Percentiles rank a stretch among this genome's conserved stretches.
These are phyloP conservation scores for Ganoderma boninense DNA, from an alignment of 1,284 basidiomycete genomes.

Conservation along the genomic window DNA sequence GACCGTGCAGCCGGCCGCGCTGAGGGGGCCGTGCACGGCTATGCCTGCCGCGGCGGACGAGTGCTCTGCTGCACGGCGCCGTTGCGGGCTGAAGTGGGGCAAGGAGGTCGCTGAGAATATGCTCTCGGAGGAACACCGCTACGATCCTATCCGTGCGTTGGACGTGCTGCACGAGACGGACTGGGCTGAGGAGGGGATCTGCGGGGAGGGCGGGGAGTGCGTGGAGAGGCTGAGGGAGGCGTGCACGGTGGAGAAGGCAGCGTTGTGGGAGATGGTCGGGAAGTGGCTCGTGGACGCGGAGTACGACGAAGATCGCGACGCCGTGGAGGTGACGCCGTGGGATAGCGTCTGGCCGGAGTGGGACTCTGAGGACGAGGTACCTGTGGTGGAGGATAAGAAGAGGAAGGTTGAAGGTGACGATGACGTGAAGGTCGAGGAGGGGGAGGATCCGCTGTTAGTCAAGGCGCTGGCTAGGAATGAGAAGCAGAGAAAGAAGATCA, in stretches of 20 bases:
- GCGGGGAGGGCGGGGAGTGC: conserved; percentile 41
- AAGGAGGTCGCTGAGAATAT: conserved; percentile 6
- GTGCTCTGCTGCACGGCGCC: conserved; percentile 18
- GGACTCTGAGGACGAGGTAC: neutral
- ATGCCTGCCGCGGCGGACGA: neutral
- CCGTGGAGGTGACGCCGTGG: neutral
- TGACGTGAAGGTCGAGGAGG: neutral
- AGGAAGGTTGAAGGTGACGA: neutral
- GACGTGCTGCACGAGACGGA: conserved; percentile 36
- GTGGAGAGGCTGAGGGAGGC: conserved; percentile 8
- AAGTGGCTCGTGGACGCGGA: neutral
- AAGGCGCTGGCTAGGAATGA: too few relatives aligned
- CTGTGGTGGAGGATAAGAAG: neutral
- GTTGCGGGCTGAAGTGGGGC: conserved; percentile 27
- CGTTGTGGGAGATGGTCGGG: neutral
- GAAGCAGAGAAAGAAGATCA: too few relatives aligned
- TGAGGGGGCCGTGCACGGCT: conserved; percentile 6
- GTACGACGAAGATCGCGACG: neutral
- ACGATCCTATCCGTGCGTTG: conserved; percentile 38
- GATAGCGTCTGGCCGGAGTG: neutral
- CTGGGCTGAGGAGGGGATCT: conserved; percentile 42
- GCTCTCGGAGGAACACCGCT: conserved; percentile 36
- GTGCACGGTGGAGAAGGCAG: conserved; percentile 2
- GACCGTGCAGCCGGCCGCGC: conserved; percentile 25
- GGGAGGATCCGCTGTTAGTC: too few relatives aligned